These are phyloP conservation scores for Clarireedia sp. DNA, from an alignment of 2,329 filamentous ascomycete species.

Conservation along the genomic window DNA sequence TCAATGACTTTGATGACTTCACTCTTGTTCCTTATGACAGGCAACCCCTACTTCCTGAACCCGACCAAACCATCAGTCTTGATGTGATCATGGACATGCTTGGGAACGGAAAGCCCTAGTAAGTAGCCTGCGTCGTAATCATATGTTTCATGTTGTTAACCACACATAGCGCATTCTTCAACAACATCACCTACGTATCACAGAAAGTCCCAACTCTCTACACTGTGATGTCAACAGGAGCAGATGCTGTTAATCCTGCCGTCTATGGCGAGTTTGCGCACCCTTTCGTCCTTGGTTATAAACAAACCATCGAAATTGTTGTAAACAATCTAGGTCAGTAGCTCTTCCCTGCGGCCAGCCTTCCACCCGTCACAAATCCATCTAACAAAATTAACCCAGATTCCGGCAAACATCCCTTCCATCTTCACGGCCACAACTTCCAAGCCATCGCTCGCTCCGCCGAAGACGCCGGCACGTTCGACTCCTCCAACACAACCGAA, in stretches of 20 bases:
- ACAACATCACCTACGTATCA: conserved; percentile 54
- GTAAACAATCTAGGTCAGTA: conserved; percentile 56
- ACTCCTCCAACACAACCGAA: conserved; percentile 36
- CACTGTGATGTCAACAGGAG: conserved; percentile 50
- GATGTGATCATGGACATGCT: conserved; percentile 60
- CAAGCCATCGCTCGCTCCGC: conserved; percentile 55
- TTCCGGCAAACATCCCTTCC: conserved; percentile 61
- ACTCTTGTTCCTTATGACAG: conserved; percentile 61
- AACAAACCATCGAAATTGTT: conserved; percentile 63
- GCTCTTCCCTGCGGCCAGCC: not conserved
- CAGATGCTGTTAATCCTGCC: conserved; percentile 44
- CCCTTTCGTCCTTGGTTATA: conserved; percentile 59
- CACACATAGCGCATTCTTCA: conserved; percentile 42
- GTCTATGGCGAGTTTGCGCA: conserved; percentile 62
- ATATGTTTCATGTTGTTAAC: not conserved
- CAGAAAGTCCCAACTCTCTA: conserved; percentile 63
- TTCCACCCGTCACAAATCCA: too few species aligned
- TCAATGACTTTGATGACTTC: conserved; percentile 67
- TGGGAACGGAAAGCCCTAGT: conserved; percentile 60
- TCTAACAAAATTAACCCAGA: conserved; percentile 35
- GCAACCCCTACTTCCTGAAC: conserved; percentile 48
- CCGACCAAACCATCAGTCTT: conserved; percentile 56
- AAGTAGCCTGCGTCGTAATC: conserved; percentile 21
- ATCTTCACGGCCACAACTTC: conserved; percentile 71
- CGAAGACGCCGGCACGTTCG: conserved; percentile 50